These are phyloP conservation scores for Waitea zeae DNA, from an alignment of 1,284 basidiomycete genomes.

Conservation along the genomic window DNA sequence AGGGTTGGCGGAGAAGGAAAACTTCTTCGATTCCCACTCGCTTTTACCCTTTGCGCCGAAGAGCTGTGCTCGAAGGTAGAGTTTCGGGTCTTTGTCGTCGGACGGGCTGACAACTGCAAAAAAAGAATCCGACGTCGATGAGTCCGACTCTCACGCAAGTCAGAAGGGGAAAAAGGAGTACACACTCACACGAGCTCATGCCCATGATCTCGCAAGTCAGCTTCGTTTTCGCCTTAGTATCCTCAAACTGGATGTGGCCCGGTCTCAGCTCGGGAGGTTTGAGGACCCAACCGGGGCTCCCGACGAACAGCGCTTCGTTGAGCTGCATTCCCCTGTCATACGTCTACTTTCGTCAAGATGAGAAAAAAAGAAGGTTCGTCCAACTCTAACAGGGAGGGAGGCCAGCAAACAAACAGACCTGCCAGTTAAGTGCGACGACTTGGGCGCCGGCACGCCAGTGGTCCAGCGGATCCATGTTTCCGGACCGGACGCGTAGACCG, in stretches of 20 bases:
- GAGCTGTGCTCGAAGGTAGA: conserved; percentile 24
- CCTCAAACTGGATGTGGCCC: too few species aligned
- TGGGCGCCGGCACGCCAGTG: conserved; percentile 46
- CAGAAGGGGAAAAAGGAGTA: conserved; percentile 2
- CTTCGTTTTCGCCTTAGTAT: too few species aligned
- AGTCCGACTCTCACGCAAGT: too few species aligned
- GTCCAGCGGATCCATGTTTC: conserved; percentile 31
- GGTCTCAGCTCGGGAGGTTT: conserved; percentile 21
- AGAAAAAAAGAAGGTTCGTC: background rate
- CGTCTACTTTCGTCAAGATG: background rate
- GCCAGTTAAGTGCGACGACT: conserved; percentile 51
- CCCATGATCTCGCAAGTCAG: conserved; percentile 27
- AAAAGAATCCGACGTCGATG: background rate
- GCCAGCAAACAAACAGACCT: too few species aligned
- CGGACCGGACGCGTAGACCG: conserved; percentile 36
- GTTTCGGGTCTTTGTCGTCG: conserved; percentile 16
- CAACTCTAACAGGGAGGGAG: too few species aligned
- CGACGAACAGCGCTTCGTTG: conserved; percentile 49
- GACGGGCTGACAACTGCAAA: conserved; percentile 23
- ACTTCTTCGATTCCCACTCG: conserved; percentile 22
- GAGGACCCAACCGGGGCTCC: conserved; percentile 35
- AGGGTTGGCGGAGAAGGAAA: conserved; percentile 8
- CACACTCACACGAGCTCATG: conserved; percentile 24
- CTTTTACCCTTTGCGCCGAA: conserved; percentile 18
- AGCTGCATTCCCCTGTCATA: conserved; percentile 19